phyloP scores from a whole-genome alignment of 2,329 filamentous ascomycete genomes.

The Thielaviopsis populi region DNA sequence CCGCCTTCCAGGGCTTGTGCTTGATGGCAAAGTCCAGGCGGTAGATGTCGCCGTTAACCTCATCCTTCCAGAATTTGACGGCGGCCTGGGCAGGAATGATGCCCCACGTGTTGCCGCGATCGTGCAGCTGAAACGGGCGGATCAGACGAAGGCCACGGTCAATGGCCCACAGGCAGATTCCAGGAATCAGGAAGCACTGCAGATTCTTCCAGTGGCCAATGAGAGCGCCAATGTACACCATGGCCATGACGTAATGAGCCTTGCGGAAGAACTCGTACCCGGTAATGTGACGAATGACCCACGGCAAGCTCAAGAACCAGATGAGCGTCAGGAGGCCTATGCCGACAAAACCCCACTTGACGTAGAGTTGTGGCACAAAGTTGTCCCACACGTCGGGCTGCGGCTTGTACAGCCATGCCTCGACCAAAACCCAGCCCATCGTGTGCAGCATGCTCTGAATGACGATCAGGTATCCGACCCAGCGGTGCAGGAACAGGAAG shows the following conservation, averaged over 20 bases:
- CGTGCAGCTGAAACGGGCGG: constrained; percentile 46
- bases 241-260: constrained; percentile 55
- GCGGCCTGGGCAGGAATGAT: constrained; percentile 19
- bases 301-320: constrained; percentile 40
- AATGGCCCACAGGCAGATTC: constrained; percentile 47
- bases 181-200: constrained; percentile 52
- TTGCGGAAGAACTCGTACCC: constrained; percentile 71
- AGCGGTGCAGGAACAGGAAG: constrained; percentile 66
- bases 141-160: constrained; percentile 46
- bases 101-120: constrained; percentile 26
- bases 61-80: constrained; percentile 39
- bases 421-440: constrained; percentile 53
- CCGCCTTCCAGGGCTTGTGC: constrained; percentile 46
- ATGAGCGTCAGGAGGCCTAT: constrained; percentile 48
- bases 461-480: constrained; percentile 60
- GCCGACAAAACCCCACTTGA: constrained; percentile 58
- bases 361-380: constrained; percentile 51
- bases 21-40: constrained; percentile 50
- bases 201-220: constrained; percentile 60
- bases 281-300: constrained; percentile 42
- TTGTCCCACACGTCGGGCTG: constrained; percentile 43
- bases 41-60: constrained; percentile 44
- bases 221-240: constrained; percentile 59
- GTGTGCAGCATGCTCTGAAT: constrained; percentile 54
- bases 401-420: constrained; percentile 53